These are phyloP conservation scores for Penicillium sp. DNA, from an alignment of 2,329 filamentous ascomycete species.

Conservation along the genomic window DNA sequence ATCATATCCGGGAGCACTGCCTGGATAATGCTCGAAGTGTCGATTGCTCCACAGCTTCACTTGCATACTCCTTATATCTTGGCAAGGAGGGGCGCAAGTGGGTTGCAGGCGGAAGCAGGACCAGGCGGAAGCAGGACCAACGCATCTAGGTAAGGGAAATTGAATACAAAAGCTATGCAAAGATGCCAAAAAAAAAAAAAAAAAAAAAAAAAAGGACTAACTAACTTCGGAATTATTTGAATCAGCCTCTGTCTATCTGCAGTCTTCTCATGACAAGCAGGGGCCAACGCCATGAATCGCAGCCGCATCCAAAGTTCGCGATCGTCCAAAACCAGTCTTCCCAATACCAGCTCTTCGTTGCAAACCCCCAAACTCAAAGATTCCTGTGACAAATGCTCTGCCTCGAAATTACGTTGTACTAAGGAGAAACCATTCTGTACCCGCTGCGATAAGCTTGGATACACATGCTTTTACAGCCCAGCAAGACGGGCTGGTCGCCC, in stretches of 20 bases:
- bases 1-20: neutral
- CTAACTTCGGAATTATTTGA: neutral
- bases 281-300: neutral
- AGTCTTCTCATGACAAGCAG: neutral
- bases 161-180: neutral
- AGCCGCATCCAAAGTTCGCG: neutral
- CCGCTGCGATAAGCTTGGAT: slow-evolving; percentile 16
- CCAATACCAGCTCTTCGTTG: neutral
- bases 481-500: slow-evolving; percentile 16
- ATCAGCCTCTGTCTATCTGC: neutral
- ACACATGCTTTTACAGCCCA: slow-evolving; percentile 20
- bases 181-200: neutral
- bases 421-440: slow-evolving; percentile 14
- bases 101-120: too few species aligned
- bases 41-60: neutral
- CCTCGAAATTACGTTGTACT: slow-evolving; percentile 15
- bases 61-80: neutral
- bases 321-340: neutral
- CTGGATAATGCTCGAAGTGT: neutral
- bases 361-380: slow-evolving; percentile 1
- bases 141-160: neutral
- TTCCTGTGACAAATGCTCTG: slow-evolving; percentile 13
- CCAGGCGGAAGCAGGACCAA: neutral
- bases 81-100: neutral
- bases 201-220: too few species aligned